Evolutionary conservation across 345 rosid species (phyloP).

Genomic region (Arabidopsis suecica): DNA sequence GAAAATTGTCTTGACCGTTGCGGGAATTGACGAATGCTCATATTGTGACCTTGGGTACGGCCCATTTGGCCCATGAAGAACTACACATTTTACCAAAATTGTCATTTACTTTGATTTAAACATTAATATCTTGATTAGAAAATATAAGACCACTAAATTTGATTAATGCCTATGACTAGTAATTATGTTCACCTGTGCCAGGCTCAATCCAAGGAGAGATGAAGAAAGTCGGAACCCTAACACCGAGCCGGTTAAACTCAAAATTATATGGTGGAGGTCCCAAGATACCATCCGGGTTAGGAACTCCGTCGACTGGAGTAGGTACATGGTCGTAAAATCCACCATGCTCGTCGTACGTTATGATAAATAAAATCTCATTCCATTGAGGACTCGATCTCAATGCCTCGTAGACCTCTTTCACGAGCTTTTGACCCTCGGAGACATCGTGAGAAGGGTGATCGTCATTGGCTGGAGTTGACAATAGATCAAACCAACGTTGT

Average conservation of each 20-base stretch:
- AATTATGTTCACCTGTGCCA: conserved; percentile 50
- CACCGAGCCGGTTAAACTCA: conserved; percentile 63
- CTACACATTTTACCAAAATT: conserved; percentile 41
- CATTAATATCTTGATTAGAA: background rate
- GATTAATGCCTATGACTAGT: background rate
- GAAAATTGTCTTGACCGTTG: conserved; percentile 61
- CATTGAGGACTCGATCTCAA: conserved; percentile 62
- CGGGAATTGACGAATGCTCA: conserved; percentile 67
- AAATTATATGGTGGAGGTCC: conserved; percentile 57
- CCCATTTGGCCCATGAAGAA: conserved; percentile 56
- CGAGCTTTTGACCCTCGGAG: conserved; percentile 59
- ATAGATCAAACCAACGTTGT: conserved; percentile 53
- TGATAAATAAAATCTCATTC: conserved; percentile 54
- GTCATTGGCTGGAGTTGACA: conserved; percentile 52
- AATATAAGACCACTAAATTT: background rate
- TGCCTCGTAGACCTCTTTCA: conserved; percentile 61
- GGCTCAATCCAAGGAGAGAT: conserved; percentile 66
- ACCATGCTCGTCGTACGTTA: conserved; percentile 65
- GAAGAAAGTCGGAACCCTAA: conserved; percentile 60
- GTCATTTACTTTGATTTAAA: background rate
- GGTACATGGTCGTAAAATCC: conserved; percentile 68
- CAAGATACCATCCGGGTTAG: conserved; percentile 56
- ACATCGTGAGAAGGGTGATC: conserved; percentile 67
- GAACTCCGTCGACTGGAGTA: conserved; percentile 54
- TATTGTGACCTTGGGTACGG: conserved; percentile 57